Evolutionary conservation across 2,329 filamentous ascomycete genomes (phyloP).

Genomic region (Ophiobolus disseminans): DNA sequence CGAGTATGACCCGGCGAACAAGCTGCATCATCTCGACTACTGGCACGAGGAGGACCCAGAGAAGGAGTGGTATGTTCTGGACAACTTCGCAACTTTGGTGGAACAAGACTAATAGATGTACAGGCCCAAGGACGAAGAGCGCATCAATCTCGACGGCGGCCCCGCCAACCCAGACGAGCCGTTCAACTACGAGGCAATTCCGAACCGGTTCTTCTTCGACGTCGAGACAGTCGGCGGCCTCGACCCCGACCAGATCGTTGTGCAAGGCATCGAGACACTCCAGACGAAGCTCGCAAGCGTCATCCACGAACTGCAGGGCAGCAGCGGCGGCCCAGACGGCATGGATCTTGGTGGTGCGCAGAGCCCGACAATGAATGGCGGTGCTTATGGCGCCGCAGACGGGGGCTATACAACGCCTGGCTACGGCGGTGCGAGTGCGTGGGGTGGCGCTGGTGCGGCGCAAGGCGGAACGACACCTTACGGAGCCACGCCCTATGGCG

Average conservation of each 20-base stretch:
- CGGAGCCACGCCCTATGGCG: slow-evolving; percentile 68
- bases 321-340: slow-evolving; percentile 59
- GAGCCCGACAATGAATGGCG: slow-evolving; percentile 64
- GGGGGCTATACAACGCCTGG: slow-evolving; percentile 73
- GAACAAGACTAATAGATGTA: neutral
- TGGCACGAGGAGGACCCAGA: slow-evolving; percentile 92
- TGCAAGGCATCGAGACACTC: slow-evolving; percentile 84
- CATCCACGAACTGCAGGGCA: slow-evolving; percentile 68
- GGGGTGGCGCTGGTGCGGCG: slow-evolving; percentile 60
- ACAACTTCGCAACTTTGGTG: neutral
- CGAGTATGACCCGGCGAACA: slow-evolving; percentile 98
- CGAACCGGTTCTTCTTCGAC: slow-evolving; percentile 88
- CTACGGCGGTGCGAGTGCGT: slow-evolving; percentile 63
- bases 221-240: slow-evolving; percentile 88
- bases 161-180: slow-evolving; percentile 79
- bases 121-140: slow-evolving; percentile 84
- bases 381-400: slow-evolving; percentile 65
- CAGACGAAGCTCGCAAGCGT: slow-evolving; percentile 89
- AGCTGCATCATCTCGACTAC: slow-evolving; percentile 86
- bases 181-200: slow-evolving; percentile 90
- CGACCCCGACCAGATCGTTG: slow-evolving; percentile 87
- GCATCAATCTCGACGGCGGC: slow-evolving; percentile 76
- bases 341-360: slow-evolving; percentile 68
- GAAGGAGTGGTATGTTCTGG: slow-evolving; percentile 76
- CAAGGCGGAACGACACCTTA: slow-evolving; percentile 60